Evolutionary conservation across 495 filamentous ascomycete genomes (phyloP).

Genomic region (Daldinia caldariorum): DNA sequence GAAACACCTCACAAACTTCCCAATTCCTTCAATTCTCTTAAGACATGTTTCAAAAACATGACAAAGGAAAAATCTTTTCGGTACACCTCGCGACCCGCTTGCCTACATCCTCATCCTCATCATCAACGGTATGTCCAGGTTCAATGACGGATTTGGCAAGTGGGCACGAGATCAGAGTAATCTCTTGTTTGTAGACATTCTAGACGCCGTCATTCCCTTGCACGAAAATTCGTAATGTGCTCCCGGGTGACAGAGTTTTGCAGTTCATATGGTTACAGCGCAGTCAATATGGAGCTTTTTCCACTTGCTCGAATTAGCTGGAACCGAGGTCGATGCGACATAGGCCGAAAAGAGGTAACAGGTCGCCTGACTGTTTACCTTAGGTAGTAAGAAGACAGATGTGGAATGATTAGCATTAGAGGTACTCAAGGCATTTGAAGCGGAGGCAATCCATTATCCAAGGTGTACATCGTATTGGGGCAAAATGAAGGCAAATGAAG

Average conservation of each 20-base stretch:
- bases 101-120: no score
- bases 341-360: slow-evolving; percentile 25
- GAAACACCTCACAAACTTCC: neutral
- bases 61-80: neutral
- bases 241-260: slow-evolving; percentile 22
- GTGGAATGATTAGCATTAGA: slow-evolving; percentile 3
- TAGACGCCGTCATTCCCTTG: slow-evolving; percentile 16
- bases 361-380: slow-evolving; percentile 35
- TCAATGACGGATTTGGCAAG: slow-evolving; percentile 17
- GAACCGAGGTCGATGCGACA: slow-evolving; percentile 13
- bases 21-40: neutral
- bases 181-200: slow-evolving; percentile 1
- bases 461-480: slow-evolving; percentile 4
- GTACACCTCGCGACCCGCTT: slow-evolving; percentile 7
- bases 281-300: slow-evolving; percentile 8
- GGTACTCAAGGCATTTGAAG: neutral
- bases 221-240: slow-evolving; percentile 4
- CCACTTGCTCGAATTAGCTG: slow-evolving; percentile 16
- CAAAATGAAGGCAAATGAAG: slow-evolving; percentile 32
- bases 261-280: slow-evolving; percentile 29
- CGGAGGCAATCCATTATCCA: neutral
- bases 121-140: slow-evolving; percentile 17
- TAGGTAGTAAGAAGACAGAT: slow-evolving; percentile 8
- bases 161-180: slow-evolving; percentile 29
- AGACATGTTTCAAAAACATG: neutral